Base-by-base conservation (phyloP, 108 stramenopile genomes). In the Pseudonitzschia multistriata region DNA sequence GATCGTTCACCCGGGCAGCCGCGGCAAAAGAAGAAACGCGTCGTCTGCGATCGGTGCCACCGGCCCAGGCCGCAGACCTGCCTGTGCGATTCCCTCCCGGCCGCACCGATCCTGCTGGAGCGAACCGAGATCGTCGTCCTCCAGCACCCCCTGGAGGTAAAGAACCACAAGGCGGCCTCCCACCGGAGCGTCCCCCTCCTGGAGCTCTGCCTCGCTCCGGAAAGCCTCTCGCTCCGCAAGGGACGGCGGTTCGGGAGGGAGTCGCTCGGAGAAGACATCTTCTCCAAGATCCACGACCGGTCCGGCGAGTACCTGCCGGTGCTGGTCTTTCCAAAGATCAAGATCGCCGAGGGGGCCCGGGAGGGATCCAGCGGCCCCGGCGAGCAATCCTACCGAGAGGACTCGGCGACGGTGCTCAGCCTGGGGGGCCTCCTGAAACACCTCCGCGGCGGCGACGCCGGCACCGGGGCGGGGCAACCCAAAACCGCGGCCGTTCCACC, bases 121-220 rank as follows among this genome's bases (percentile, higher is more conserved):
- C 30, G 59, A 63, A 78, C 74, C 29, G 72, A 74, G 5, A 60
- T 86, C 0, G 27, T 92, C 8, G 74, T 92, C 0, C 54, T 92
- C 50, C 91, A 92, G 37, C 91, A 92, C 72, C 91, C 91, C 28
- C 81, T 89, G 49, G 91, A 92, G 69, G 22, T 67, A 8, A 72
- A 77, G 56, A 40, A 64, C 14, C 73, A 82, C 56, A 89, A 90
- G 67, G 37, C 63, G 0, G 34, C 63, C 40, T 31, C 50, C 0
- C 89, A 93, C 77, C 74, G 88, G 15, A 77, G 74, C 5, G 33
- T 93, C 4, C 91, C 91, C 19, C 48, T 93, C 15, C 62, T 93
- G 1, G 77, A 89, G 37, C 62, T 93, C 28, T 86, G 85, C 52
- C 45, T 92, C 8, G 59, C 67, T 6, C 21, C 39, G 3, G 17